phyloP scores from a whole-genome alignment of 164 flowering plant species.

The Aristolochia contorta region DNA sequence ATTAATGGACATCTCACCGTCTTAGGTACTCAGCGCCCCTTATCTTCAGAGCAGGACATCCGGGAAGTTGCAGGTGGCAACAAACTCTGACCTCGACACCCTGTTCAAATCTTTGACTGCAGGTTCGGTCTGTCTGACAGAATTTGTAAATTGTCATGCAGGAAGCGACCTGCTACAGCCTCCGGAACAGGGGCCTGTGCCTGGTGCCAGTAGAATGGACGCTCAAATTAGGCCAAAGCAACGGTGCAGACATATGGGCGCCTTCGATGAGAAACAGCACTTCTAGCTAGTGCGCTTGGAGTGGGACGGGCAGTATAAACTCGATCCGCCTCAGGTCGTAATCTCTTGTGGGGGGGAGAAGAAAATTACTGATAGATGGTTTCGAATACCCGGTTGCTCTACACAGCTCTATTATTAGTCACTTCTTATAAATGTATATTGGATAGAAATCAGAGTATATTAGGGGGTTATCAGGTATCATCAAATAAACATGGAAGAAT shows the following conservation, averaged over 20 bases:
- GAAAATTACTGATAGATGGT: no score
- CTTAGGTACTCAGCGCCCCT: constrained; percentile 85
- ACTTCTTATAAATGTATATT: no score
- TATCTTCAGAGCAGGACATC: constrained; percentile 43
- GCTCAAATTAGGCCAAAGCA: constrained; percentile 53
- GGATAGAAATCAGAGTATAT: no score
- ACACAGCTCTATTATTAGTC: no score
- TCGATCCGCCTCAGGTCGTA: neutral
- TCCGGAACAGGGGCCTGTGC: constrained; percentile 72
- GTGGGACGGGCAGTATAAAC: no score
- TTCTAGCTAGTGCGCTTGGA: neutral
- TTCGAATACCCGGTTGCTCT: no score
- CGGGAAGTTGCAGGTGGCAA: constrained; percentile 35
- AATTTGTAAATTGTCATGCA: constrained; percentile 5
- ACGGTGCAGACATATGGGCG: constrained; percentile 98
- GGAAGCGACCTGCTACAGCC: constrained; percentile 41
- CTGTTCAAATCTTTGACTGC: no score
- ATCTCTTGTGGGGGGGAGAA: no score
- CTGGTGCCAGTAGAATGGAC: constrained; percentile 68
- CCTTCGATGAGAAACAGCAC: constrained; percentile 58
- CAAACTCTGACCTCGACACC: no score
- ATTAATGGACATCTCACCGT: neutral
- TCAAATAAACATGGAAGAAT: no score
- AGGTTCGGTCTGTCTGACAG: no score
- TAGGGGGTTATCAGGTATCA: no score